These are phyloP conservation scores for Lanmaoa pseudosensibilis DNA, from an alignment of 768 basidiomycete genomes.

Conservation along the genomic window DNA sequence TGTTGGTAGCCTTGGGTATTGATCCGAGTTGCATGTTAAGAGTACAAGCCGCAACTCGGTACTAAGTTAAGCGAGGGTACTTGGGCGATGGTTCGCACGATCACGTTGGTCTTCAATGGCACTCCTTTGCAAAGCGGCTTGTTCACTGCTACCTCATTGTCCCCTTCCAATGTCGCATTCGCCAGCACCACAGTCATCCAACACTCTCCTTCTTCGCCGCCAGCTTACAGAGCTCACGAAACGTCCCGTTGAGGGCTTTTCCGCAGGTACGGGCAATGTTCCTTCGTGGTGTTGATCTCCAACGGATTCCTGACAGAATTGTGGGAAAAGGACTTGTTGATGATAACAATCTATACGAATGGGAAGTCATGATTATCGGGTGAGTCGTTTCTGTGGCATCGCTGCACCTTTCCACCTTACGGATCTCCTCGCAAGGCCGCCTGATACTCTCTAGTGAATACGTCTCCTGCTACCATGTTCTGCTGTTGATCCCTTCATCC, in stretches of 20 bases:
- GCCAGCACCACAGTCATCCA: slow-evolving; percentile 34
- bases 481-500: slow-evolving; percentile 8
- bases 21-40: too few relatives aligned
- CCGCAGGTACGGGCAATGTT: slow-evolving; percentile 63
- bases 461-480: not conserved
- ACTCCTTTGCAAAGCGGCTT: not conserved
- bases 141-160: not conserved
- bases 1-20: too few relatives aligned
- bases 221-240: slow-evolving; percentile 88
- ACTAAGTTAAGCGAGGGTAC: too few relatives aligned
- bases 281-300: slow-evolving; percentile 30
- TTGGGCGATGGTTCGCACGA: slow-evolving; percentile 16
- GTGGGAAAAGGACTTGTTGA: slow-evolving; percentile 77
- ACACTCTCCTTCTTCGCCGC: slow-evolving; percentile 66
- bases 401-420: slow-evolving; percentile 9
- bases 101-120: slow-evolving; percentile 11
- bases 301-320: slow-evolving; percentile 36
- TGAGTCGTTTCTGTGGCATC: slow-evolving; percentile 38
- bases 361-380: slow-evolving; percentile 97
- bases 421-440: slow-evolving; percentile 55
- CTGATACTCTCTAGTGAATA: slow-evolving; percentile 87
- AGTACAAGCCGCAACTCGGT: too few relatives aligned
- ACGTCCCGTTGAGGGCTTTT: slow-evolving; percentile 93
- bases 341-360: slow-evolving; percentile 92
- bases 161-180: slow-evolving; percentile 20